phyloP scores from a whole-genome alignment of 2,329 filamentous ascomycete genomes.

The Claviceps capensis region DNA sequence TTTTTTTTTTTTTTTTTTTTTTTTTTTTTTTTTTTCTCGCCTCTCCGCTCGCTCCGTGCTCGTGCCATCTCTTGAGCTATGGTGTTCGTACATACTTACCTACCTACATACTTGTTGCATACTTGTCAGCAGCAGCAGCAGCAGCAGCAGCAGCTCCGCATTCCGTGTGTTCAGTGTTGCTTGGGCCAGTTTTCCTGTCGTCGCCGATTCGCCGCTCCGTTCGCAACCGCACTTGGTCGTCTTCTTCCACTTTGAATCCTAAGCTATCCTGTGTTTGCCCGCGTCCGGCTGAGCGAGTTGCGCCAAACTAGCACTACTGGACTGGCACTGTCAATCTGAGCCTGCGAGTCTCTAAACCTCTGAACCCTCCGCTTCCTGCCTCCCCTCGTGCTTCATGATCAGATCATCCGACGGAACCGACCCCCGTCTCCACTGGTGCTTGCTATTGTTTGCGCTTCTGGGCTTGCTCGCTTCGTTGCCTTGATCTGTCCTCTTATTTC shows the following conservation, averaged over 20 bases:
- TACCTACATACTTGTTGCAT: too few species aligned
- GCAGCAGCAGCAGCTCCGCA: background rate
- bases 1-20: background rate
- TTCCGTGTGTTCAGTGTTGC: background rate
- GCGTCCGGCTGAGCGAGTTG: background rate
- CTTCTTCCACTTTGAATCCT: background rate
- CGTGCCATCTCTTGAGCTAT: conserved; percentile 4
- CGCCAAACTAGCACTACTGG: background rate
- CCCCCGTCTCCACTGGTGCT: conserved; percentile 3
- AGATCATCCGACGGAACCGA: conserved; percentile 5
- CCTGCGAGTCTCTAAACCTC: too few species aligned
- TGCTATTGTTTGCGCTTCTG: conserved; percentile 1
- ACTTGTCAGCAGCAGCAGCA: too few species aligned
- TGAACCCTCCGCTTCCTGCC: background rate
- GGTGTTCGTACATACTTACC: background rate
- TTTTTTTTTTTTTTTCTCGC: background rate
- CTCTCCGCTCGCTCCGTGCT: background rate
- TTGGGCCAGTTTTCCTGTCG: background rate
- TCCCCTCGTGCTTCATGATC: conserved; percentile 3
- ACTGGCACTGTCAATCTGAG: background rate
- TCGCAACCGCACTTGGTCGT: background rate
- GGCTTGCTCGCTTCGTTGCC: background rate
- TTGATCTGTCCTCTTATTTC: background rate
- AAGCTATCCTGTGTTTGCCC: background rate
- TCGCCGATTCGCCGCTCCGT: background rate